A percentile compares a stretch with the other conserved stretches of the same genome.
phyloP scores from a whole-genome alignment of 306 rosid genomes.

The Trichosanthes truncata region DNA sequence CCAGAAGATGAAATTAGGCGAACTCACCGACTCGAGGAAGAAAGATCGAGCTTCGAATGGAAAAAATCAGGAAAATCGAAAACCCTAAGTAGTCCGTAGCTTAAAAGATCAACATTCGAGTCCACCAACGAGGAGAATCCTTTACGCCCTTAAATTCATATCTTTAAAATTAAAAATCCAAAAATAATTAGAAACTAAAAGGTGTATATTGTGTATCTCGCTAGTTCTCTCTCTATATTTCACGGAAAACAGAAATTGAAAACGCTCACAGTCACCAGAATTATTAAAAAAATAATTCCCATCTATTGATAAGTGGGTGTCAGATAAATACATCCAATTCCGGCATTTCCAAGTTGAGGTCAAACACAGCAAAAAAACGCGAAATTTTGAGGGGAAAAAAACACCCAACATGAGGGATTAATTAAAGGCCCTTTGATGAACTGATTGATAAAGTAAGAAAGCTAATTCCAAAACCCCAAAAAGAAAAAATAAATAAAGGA shows the following conservation, averaged over 20 bases:
- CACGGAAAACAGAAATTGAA: constrained; percentile 6
- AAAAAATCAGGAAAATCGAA: constrained; percentile 20
- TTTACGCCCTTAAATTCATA: constrained; percentile 32
- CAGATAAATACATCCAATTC: constrained; percentile 9
- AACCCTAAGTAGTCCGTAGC: constrained; percentile 28
- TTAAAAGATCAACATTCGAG: constrained; percentile 22
- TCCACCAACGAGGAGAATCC: constrained; percentile 34
- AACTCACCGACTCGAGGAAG: constrained; percentile 22
- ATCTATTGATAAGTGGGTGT: constrained; percentile 11
- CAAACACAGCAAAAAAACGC: not conserved
- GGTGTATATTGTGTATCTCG: not conserved
- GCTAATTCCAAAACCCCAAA: not conserved
- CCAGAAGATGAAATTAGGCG: constrained; percentile 5
- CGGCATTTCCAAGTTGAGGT: not conserved
- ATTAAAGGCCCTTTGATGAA: constrained; percentile 14
- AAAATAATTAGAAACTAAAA: constrained; percentile 11
- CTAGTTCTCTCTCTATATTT: not conserved
- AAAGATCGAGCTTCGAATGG: constrained; percentile 22
- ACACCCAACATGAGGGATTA: constrained; percentile 7
- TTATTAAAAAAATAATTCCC: constrained; percentile 10
- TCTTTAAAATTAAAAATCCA: constrained; percentile 11
- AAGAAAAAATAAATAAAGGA: not conserved
- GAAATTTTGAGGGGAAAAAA: not conserved
- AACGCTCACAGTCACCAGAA: constrained; percentile 7
- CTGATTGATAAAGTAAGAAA: constrained; percentile 4